Percentiles rank a stretch among this genome's conserved stretches.
These are phyloP conservation scores for Trichoderma parareesei DNA, from an alignment of 495 filamentous ascomycete genomes.

Conservation along the genomic window DNA sequence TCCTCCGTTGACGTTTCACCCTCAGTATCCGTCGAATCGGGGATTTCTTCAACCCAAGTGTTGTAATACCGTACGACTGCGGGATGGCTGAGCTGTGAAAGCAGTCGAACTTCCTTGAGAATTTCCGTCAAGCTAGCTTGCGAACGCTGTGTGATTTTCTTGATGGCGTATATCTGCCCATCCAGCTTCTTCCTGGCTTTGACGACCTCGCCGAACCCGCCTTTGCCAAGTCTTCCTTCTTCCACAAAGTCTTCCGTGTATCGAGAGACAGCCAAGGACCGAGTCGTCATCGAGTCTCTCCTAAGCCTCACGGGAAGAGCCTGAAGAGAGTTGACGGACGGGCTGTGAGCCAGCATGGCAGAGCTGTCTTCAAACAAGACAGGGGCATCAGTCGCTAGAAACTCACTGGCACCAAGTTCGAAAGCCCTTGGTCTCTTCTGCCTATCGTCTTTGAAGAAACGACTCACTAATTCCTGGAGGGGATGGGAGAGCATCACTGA, in stretches of 20 bases:
- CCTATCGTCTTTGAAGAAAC: constrained; percentile 72
- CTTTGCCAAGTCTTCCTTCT: constrained; percentile 78
- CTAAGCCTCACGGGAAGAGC: constrained; percentile 34
- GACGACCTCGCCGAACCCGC: constrained; percentile 96
- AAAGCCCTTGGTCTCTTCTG: constrained; percentile 84
- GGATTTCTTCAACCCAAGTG: constrained; percentile 77
- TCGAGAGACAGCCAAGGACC: constrained; percentile 47
- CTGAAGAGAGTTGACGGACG: constrained; percentile 31
- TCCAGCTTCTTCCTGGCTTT: constrained; percentile 91
- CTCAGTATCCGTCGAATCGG: constrained; percentile 48
- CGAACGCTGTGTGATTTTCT: constrained; percentile 84
- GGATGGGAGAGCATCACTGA: constrained; percentile 56
- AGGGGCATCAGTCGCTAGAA: constrained; percentile 57
- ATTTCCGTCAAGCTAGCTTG: constrained; percentile 73
- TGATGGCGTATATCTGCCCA: constrained; percentile 87
- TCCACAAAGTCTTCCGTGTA: constrained; percentile 88
- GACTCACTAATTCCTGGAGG: constrained; percentile 67
- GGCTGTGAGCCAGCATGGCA: constrained; percentile 23
- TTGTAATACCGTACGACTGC: constrained; percentile 94
- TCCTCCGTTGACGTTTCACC: constrained; percentile 53
- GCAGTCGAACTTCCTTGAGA: constrained; percentile 80
- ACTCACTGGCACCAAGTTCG: constrained; percentile 82
- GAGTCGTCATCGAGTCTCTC: constrained; percentile 40
- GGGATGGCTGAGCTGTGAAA: constrained; percentile 88
- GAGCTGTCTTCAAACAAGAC: constrained; percentile 38